Percentiles rank a stretch among this genome's conserved stretches.
phyloP scores from a whole-genome alignment of 1,284 basidiomycete genomes.

The Calocybe gambosa region DNA sequence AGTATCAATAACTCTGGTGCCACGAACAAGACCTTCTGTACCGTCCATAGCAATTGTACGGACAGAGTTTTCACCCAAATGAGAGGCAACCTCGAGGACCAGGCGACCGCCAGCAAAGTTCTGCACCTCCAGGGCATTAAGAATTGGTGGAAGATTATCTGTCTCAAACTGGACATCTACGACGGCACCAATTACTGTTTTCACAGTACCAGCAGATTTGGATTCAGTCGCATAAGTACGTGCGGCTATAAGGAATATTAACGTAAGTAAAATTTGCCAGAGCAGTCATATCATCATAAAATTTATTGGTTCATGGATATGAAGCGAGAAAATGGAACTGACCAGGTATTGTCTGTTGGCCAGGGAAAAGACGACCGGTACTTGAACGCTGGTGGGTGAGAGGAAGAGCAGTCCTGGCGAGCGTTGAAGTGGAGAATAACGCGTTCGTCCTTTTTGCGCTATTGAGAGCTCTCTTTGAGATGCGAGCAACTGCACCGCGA shows the following conservation, averaged over 20 bases:
- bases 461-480: conserved; percentile 75
- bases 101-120: conserved; percentile 89
- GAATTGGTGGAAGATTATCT: conserved; percentile 90
- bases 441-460: conserved; percentile 67
- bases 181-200: conserved; percentile 97
- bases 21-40: conserved; percentile 99
- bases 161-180: conserved; percentile 96
- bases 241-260: conserved; percentile 35
- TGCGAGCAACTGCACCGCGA: conserved; percentile 71
- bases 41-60: conserved; percentile 98
- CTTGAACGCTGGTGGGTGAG: conserved; percentile 33
- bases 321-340: conserved; percentile 22
- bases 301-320: conserved; percentile 1
- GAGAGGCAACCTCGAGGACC: conserved; percentile 94
- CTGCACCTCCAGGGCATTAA: conserved; percentile 97
- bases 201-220: conserved; percentile 69
- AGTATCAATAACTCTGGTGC: conserved; percentile 94
- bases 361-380: conserved; percentile 38
- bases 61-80: conserved; percentile 98
- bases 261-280: conserved; percentile 9
- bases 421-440: conserved; percentile 67
- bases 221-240: conserved; percentile 92
- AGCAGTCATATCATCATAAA: not conserved
- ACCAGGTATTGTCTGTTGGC: conserved; percentile 38
- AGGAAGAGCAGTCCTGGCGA: conserved; percentile 40